These are phyloP conservation scores for Colletotrichum tabaci DNA, from an alignment of 2,329 filamentous ascomycete species.

Conservation along the genomic window DNA sequence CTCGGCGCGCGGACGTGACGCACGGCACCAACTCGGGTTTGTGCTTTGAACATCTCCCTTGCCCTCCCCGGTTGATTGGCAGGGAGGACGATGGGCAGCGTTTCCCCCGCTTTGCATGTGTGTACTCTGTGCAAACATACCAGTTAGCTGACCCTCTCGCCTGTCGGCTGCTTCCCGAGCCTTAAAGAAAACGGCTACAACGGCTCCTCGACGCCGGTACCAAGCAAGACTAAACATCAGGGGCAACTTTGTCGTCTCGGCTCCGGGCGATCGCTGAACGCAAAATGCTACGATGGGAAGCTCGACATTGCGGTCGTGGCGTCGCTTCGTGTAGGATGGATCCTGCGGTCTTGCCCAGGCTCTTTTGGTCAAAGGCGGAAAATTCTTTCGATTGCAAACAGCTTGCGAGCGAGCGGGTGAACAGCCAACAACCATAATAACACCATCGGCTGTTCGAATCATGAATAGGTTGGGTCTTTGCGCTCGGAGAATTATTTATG, in stretches of 20 bases:
- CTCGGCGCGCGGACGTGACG: slow-evolving; percentile 11
- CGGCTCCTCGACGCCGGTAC: not conserved
- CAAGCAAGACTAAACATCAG: slow-evolving; percentile 15
- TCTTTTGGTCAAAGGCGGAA: too few relatives aligned
- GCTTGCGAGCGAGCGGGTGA: not conserved
- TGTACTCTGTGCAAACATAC: too few relatives aligned
- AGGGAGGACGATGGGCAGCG: not conserved
- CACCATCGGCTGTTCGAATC: too few relatives aligned
- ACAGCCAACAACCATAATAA: not conserved
- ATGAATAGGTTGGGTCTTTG: not conserved
- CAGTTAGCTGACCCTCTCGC: too few relatives aligned
- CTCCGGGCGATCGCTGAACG: slow-evolving; percentile 18
- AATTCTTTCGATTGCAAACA: not conserved
- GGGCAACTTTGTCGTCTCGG: slow-evolving; percentile 36
- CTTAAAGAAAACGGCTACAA: not conserved
- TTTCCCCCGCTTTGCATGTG: not conserved
- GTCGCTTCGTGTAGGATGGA: not conserved
- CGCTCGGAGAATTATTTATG: slow-evolving; percentile 22
- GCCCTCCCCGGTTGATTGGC: slow-evolving; percentile 13
- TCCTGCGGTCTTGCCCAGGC: not conserved
- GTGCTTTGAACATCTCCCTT: slow-evolving; percentile 12
- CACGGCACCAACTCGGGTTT: slow-evolving; percentile 27
- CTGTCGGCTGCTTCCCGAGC: slow-evolving; percentile 29
- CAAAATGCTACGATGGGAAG: slow-evolving; percentile 1
- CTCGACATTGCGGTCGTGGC: too few relatives aligned